Evolutionary conservation across 1,284 basidiomycete genomes (phyloP).

Genomic region (Naganishia cerealis): DNA sequence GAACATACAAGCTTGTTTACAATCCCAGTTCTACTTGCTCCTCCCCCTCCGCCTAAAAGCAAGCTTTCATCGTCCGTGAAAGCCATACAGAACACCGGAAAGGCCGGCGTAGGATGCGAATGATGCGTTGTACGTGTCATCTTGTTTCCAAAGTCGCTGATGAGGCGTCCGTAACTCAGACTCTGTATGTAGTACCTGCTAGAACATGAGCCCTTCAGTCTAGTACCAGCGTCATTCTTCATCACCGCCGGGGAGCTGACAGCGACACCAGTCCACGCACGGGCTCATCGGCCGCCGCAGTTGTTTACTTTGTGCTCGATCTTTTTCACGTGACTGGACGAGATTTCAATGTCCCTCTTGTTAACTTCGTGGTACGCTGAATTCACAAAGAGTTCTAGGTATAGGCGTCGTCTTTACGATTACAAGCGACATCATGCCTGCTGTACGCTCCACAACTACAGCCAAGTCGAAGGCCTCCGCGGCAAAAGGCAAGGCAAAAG

Average conservation of each 20-base stretch:
- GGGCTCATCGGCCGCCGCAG: neutral
- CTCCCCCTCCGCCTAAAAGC: constrained; percentile 87
- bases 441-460: constrained; percentile 5
- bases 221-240: neutral
- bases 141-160: neutral
- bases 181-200: neutral
- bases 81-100: constrained; percentile 84
- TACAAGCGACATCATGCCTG: constrained; percentile 18
- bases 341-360: constrained; percentile 11
- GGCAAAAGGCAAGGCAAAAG: constrained; percentile 38
- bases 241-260: neutral
- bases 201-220: neutral
- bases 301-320: constrained; percentile 11
- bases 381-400: neutral
- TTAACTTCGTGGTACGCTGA: neutral
- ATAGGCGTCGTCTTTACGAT: neutral
- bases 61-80: constrained; percentile 73
- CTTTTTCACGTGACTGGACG: constrained; percentile 17
- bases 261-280: too few species aligned
- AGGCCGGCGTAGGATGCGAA: constrained; percentile 69
- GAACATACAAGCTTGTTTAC: constrained; percentile 84
- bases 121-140: constrained; percentile 77
- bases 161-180: neutral
- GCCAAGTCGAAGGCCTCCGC: constrained; percentile 26
- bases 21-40: constrained; percentile 74